Evolutionary conservation across 768 basidiomycete species (phyloP).

Genomic region (Tulasnella calospora): DNA sequence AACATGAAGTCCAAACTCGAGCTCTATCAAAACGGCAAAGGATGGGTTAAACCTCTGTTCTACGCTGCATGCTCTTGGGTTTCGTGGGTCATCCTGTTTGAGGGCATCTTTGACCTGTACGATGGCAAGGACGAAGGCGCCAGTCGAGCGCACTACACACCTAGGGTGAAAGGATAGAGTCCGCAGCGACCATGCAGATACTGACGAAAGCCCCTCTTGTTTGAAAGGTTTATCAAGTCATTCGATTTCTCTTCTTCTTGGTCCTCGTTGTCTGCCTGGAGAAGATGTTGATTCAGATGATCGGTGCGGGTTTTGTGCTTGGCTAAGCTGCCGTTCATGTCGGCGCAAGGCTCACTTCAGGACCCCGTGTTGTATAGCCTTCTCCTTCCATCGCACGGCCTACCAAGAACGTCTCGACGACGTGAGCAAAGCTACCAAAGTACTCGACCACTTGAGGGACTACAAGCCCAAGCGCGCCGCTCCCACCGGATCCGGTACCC

Average conservation of each 20-base stretch:
- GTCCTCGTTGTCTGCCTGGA: constrained; percentile 57
- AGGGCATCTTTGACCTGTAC: constrained; percentile 57
- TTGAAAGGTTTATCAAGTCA: constrained; percentile 52
- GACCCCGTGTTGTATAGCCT: constrained; percentile 41
- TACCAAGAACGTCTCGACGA: constrained; percentile 64
- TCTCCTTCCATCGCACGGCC: constrained; percentile 71
- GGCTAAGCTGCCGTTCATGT: too few relatives aligned
- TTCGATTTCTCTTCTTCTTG: constrained; percentile 75
- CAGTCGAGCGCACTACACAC: constrained; percentile 60
- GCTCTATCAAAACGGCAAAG: constrained; percentile 62
- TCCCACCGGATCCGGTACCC: constrained; percentile 25
- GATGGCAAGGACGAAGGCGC: constrained; percentile 37
- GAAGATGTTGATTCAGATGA: constrained; percentile 63
- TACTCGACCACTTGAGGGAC: constrained; percentile 62
- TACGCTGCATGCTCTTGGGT: constrained; percentile 67
- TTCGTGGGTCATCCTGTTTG: constrained; percentile 73
- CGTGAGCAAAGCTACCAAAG: constrained; percentile 50
- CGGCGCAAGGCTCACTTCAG: constrained; percentile 9
- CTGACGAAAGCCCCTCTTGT: constrained; percentile 15
- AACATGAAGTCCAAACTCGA: constrained; percentile 60
- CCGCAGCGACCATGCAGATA: constrained; percentile 5
- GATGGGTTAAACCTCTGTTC: constrained; percentile 57
- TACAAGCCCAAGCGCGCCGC: constrained; percentile 52
- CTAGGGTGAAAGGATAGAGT: constrained; percentile 41
- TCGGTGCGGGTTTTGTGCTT: constrained; percentile 42